Base-by-base conservation (phyloP, 2,329 filamentous ascomycete genomes). In the Aspergillus intermedius region DNA sequence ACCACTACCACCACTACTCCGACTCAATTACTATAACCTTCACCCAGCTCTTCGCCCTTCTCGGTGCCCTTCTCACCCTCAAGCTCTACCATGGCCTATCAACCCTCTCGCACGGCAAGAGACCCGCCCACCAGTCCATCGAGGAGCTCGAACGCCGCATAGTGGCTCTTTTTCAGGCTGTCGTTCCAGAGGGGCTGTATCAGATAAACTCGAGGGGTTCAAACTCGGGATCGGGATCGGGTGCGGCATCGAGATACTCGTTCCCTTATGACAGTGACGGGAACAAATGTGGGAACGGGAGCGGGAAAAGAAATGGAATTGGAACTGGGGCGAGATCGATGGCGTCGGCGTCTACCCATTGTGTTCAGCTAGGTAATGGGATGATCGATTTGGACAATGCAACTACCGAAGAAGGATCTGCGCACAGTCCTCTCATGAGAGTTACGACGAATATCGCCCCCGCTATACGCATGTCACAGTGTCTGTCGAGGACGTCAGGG, bases 91-190 rank as follows among this genome's bases (percentile, higher is more conserved):
- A 40, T 19, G 19, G 15, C 19, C 7, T 40, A 19, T 40, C 17
- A 4, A 22, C 37, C 19, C 15, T 40, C 15, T 19, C 15, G 15
- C 17, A 19, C 17, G 37, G 37, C 37, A 17, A 21, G 17, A 19
- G 17, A 21, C 37, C 37, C 3, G 47, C 64, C 25, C 50, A 40
- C 4, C 47, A 32, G 7, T 40, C 52, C 23, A 61, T 65, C 22
- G 37, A 54, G 3, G 49, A 50, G 25, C 53, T 45, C 17, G 64
- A 67, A 51, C 55, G 45, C 13, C 50, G 46, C 4, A 56, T 62
- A 10, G 49, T 60, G 19, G 42, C 57, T 3, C 42, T 61, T 21
- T 46, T 65, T 19, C 10, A 60, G 5, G 44, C 49, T 0, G 53
- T 60, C 21, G 46, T 57, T 6, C 57, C 57, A 17, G 44, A 46